Percentiles rank a stretch among this genome's conserved stretches.
phyloP scores from a whole-genome alignment of 2,329 filamentous ascomycete species.

The Clarireedia monteithiana region DNA sequence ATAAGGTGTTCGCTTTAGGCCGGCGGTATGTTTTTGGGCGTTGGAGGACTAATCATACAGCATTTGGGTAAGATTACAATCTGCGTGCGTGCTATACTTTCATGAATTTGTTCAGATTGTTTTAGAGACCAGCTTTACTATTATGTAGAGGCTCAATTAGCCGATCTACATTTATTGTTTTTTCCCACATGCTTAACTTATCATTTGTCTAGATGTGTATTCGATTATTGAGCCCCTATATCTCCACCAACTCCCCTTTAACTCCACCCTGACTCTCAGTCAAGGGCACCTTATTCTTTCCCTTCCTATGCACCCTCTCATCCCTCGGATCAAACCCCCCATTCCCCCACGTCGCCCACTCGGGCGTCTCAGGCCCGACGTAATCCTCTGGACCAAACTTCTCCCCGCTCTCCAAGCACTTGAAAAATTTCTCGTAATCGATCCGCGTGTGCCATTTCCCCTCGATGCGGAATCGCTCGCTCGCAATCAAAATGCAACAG shows the following conservation, averaged over 20 bases:
- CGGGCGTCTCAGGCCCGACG: slow-evolving; percentile 73
- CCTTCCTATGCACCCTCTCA: slow-evolving; percentile 79
- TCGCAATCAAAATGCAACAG: slow-evolving; percentile 84
- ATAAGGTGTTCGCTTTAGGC: too few species aligned
- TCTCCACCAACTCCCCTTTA: slow-evolving; percentile 1
- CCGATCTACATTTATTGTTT: too few species aligned
- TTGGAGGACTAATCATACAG: too few species aligned
- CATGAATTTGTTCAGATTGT: too few species aligned
- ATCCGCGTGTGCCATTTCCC: slow-evolving; percentile 88
- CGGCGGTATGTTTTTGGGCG: too few species aligned
- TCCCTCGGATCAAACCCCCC: slow-evolving; percentile 92
- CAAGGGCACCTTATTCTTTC: slow-evolving; percentile 39
- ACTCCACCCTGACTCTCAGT: slow-evolving; percentile 14
- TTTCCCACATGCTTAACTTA: too few species aligned
- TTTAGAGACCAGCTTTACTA: too few species aligned
- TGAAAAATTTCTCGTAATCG: slow-evolving; percentile 83
- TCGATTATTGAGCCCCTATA: too few species aligned
- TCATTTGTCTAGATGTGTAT: too few species aligned
- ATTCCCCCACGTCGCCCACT: slow-evolving; percentile 93
- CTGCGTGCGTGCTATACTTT: too few species aligned
- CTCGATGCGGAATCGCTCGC: slow-evolving; percentile 66
- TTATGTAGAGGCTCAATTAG: too few species aligned
- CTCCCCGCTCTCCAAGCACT: slow-evolving; percentile 62
- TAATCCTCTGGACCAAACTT: slow-evolving; percentile 85
- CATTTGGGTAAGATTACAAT: too few species aligned